Evolutionary conservation across 108 stramenopile species (phyloP).

Genomic region (Nitzschia inconspicua): DNA sequence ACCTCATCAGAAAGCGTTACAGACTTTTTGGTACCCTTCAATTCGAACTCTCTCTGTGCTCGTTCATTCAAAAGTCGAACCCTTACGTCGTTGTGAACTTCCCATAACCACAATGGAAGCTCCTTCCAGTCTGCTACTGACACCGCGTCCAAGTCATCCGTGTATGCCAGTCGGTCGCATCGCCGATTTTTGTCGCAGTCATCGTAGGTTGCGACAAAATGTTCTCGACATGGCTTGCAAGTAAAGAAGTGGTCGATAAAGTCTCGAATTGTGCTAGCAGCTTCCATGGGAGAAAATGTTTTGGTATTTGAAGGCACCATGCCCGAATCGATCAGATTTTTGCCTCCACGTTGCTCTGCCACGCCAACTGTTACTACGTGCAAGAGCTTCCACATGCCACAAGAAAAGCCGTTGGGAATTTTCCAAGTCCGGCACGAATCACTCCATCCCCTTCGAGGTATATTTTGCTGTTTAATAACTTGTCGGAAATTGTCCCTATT

Average conservation of each 20-base stretch:
- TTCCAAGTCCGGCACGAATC: constrained; percentile 12
- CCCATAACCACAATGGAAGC: constrained; percentile 78
- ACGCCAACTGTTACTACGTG: constrained; percentile 74
- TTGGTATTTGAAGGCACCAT: constrained; percentile 12
- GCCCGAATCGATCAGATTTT: constrained; percentile 42
- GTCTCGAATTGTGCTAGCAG: constrained; percentile 41
- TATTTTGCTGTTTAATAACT: constrained; percentile 19
- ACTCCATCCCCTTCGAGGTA: constrained; percentile 35
- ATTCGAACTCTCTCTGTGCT: not conserved
- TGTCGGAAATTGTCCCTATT: constrained; percentile 31
- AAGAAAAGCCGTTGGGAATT: constrained; percentile 43
- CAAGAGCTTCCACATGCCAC: constrained; percentile 84
- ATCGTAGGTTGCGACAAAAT: constrained; percentile 74
- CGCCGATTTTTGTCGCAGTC: constrained; percentile 62
- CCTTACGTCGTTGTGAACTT: constrained; percentile 81
- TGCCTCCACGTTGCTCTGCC: constrained; percentile 61
- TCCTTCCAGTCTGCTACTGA: constrained; percentile 70
- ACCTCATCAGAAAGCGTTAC: constrained; percentile 4
- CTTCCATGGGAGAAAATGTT: constrained; percentile 38
- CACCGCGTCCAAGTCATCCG: constrained; percentile 11
- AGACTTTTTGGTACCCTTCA: not conserved
- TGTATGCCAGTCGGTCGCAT: constrained; percentile 75
- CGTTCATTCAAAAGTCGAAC: constrained; percentile 49
- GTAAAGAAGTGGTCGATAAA: constrained; percentile 79
- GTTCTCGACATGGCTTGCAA: constrained; percentile 64